Evolutionary conservation across 768 basidiomycete species (phyloP).

Genomic region (Psilocybe cubensis): DNA sequence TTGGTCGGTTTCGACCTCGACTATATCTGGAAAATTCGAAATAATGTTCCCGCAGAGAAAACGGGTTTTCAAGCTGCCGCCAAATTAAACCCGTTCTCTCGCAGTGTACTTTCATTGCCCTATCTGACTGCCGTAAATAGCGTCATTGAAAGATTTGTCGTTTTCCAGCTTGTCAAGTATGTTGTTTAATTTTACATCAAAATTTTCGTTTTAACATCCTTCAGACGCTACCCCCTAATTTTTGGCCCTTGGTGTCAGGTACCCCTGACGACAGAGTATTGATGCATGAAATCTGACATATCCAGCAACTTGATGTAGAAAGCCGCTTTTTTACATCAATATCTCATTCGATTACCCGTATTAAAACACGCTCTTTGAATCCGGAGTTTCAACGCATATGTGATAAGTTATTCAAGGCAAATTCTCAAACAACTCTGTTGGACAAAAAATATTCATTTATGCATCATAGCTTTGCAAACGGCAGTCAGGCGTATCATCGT

Average conservation of each 20-base stretch:
- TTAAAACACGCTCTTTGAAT: conserved; percentile 57
- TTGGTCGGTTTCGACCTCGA: conserved; percentile 25
- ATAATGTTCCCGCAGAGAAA: background rate
- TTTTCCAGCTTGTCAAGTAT: conserved; percentile 62
- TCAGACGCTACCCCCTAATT: conserved; percentile 76
- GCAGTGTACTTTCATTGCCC: conserved; percentile 54
- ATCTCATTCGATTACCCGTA: conserved; percentile 49
- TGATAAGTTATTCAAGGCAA: conserved; percentile 51
- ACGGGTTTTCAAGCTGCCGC: too few species aligned
- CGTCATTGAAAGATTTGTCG: conserved; percentile 56
- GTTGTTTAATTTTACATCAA: conserved; percentile 15
- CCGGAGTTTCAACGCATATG: conserved; percentile 47
- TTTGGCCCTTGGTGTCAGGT: conserved; percentile 75
- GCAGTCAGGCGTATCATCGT: background rate
- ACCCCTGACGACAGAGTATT: conserved; percentile 9
- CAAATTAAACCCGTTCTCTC: conserved; percentile 51
- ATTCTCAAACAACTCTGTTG: background rate
- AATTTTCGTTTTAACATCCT: conserved; percentile 9
- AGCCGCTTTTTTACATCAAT: conserved; percentile 49
- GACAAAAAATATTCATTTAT: background rate
- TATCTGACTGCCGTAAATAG: conserved; percentile 54
- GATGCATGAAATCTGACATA: background rate
- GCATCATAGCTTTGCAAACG: conserved; percentile 9
- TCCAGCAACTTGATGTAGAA: conserved; percentile 64
- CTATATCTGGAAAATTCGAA: conserved; percentile 27